These are phyloP conservation scores for Oidiodendron maius DNA, from an alignment of 495 filamentous ascomycete species.

Conservation along the genomic window DNA sequence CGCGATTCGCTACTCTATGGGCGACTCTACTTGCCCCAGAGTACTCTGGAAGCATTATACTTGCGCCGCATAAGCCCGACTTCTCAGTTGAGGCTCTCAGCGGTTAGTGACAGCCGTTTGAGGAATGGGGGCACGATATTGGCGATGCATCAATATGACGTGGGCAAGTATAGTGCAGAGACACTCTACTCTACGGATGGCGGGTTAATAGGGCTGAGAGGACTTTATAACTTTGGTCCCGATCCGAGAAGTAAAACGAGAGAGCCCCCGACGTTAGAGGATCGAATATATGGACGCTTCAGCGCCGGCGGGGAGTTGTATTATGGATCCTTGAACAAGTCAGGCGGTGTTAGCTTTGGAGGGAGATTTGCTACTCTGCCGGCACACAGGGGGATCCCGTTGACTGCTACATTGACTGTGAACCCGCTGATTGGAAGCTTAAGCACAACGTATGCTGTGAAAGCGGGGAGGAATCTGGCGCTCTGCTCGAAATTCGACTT, in stretches of 20 bases:
- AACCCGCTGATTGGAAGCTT: slow-evolving; percentile 92
- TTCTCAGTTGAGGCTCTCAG: slow-evolving; percentile 71
- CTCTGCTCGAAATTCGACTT: slow-evolving; percentile 91
- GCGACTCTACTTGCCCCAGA: slow-evolving; percentile 77
- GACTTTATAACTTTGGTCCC: slow-evolving; percentile 89
- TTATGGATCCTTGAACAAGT: slow-evolving; percentile 87
- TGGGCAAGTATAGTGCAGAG: slow-evolving; percentile 82
- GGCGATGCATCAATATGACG: slow-evolving; percentile 79
- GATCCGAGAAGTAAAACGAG: slow-evolving; percentile 51
- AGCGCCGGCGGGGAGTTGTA: slow-evolving; percentile 90
- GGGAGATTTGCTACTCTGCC: slow-evolving; percentile 87
- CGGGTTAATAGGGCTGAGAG: slow-evolving; percentile 77
- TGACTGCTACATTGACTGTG: slow-evolving; percentile 85
- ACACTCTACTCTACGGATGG: slow-evolving; percentile 91
- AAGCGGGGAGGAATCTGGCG: slow-evolving; percentile 72
- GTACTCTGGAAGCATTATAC: slow-evolving; percentile 82
- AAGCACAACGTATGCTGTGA: slow-evolving; percentile 82
- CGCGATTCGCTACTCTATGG: slow-evolving; percentile 77
- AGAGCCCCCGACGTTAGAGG: slow-evolving; percentile 24
- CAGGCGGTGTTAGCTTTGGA: slow-evolving; percentile 72
- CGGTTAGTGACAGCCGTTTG: slow-evolving; percentile 71
- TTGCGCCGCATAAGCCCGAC: slow-evolving; percentile 74
- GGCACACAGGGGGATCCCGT: slow-evolving; percentile 74
- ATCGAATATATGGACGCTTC: slow-evolving; percentile 58
- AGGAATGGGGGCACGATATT: slow-evolving; percentile 71